Evolutionary conservation across 176 grass and related monocot genomes (phyloP).

Genomic region (Zizania latifolia): DNA sequence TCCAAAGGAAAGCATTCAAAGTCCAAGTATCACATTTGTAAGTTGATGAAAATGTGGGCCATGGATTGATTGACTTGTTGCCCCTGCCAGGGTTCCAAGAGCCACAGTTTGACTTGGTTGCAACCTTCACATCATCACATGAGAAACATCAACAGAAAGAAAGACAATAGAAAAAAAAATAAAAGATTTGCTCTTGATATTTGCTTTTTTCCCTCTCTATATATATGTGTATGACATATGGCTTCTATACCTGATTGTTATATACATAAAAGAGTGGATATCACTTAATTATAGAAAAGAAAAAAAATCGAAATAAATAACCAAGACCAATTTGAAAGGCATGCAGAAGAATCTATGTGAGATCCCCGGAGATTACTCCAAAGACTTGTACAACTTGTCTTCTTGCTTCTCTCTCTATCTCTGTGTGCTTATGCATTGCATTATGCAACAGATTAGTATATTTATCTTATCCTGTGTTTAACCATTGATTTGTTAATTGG

Average conservation of each 20-base stretch:
- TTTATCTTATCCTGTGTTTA: conserved; percentile 35
- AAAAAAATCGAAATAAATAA: too few relatives aligned
- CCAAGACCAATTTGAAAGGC: neutral
- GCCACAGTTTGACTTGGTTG: conserved; percentile 22
- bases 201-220: too few relatives aligned
- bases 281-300: too few relatives aligned
- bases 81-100: conserved; percentile 13
- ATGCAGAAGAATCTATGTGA: conserved; percentile 33
- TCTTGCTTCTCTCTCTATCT: neutral
- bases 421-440: neutral
- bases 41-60: neutral
- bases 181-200: too few relatives aligned
- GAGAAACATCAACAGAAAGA: neutral
- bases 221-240: too few relatives aligned
- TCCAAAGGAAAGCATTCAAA: neutral
- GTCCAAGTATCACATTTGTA: neutral
- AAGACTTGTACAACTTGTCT: conserved; percentile 16
- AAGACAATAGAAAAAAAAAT: neutral
- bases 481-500: conserved; percentile 10
- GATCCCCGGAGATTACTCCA: conserved; percentile 26
- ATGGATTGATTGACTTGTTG: neutral
- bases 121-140: conserved; percentile 4
- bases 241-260: too few relatives aligned
- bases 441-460: conserved; percentile 19
- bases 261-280: too few relatives aligned